These are phyloP conservation scores for Neonectria hederae DNA, from an alignment of 2,329 filamentous ascomycete genomes.

Conservation along the genomic window DNA sequence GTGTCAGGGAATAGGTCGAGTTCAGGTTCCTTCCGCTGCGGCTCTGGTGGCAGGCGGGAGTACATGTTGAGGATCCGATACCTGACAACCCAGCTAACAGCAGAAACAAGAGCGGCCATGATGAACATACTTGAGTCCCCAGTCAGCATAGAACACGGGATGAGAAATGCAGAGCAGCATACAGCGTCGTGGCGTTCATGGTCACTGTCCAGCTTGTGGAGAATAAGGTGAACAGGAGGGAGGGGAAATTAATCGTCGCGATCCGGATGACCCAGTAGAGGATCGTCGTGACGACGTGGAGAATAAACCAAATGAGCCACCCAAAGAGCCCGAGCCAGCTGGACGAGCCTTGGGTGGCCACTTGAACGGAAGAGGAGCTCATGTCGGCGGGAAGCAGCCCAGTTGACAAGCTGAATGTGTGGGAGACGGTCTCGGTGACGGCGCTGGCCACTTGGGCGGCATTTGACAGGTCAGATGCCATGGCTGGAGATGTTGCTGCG, in stretches of 20 bases:
- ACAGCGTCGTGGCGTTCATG: constrained; percentile 98
- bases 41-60: constrained; percentile 89
- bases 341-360: constrained; percentile 51
- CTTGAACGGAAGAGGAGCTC: constrained; percentile 47
- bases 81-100: constrained; percentile 89
- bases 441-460: constrained; percentile 47
- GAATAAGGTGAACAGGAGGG: constrained; percentile 87
- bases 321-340: constrained; percentile 69
- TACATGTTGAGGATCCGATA: constrained; percentile 99
- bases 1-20: constrained; percentile 95
- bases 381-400: constrained; percentile 50
- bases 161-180: constrained; percentile 48
- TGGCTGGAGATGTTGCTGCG: constrained; percentile 47
- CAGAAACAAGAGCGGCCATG: constrained; percentile 79
- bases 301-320: constrained; percentile 61
- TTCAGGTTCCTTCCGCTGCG: constrained; percentile 94
- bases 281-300: constrained; percentile 66
- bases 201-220: constrained; percentile 96
- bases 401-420: constrained; percentile 45
- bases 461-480: constrained; percentile 54
- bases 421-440: constrained; percentile 47
- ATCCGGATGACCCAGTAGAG: constrained; percentile 86
- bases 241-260: constrained; percentile 87
- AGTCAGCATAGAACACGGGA: constrained; percentile 24
- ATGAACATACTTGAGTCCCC: constrained; percentile 72